Evolutionary conservation across 2,329 filamentous ascomycete genomes (phyloP), one percentile per base, ranked within the genome.

Genomic region (Ascomycota sp.): DNA sequence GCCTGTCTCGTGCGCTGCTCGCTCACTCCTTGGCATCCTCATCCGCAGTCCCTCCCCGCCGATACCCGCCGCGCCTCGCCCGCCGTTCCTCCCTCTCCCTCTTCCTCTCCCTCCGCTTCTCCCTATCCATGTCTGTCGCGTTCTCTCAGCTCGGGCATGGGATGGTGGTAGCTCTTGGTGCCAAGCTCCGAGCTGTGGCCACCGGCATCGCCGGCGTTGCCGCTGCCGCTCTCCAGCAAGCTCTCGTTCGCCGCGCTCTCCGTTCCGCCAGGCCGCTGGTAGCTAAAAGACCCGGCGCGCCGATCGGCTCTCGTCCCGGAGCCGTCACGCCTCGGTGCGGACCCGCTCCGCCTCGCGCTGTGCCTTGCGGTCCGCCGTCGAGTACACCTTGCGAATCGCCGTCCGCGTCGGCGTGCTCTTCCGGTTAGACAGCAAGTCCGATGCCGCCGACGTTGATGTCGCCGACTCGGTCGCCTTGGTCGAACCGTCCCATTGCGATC

Each of bases 401-500:
- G 32, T 41, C 48, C 0, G 65, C 32, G 63, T 68, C 2, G 65
- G 67, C 37, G 61, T 68, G 43, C 52, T 52, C 52, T 74, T 60
- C 42, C 62, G 57, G 50, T 72, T 59, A 32, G 54, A 55, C 31
- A 75, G 61, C 24, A 76, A 59, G 38, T 78, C 65, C 36, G 70
- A 64, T 9, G 30, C 13, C 12, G 48, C 46, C 30, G 69, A 61
- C 40, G 61, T 65, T 22, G 71, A 73, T 26, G 24, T 8, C n/a
- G 24, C 23, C 12, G 8, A 4, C 12, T 12, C 67, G 39, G 75
- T 71, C 29, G 75, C 75, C 50, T 68, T 71, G 12, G 65, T 69
- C 9, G 61, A 68, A 27, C 79, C 80, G 46, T 91, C 79, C 64
- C 81, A 92, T 39, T 69, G 60, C 35, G 72, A 78, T 35, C 75